Conservation (phyloP, 106 monocot species). For the Cymbidium sinense region DNA sequence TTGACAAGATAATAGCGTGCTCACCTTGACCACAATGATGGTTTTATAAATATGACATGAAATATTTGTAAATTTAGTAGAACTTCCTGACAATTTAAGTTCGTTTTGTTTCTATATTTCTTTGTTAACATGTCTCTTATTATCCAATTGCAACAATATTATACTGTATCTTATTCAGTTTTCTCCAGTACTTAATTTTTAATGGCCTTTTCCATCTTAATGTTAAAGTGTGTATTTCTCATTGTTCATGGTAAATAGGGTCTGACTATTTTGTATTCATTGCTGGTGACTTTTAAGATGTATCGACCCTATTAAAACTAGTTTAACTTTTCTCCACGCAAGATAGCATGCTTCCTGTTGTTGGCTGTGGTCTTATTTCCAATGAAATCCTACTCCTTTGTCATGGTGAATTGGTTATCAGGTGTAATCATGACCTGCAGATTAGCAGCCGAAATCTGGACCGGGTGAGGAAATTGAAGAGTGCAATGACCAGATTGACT, state of each 20-base stretch:
- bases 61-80: neutral
- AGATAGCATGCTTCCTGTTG: neutral
- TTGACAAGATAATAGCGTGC: neutral
- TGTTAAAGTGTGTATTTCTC: neutral
- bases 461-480: conserved; percentile 75
- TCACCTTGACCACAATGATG: neutral
- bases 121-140: neutral
- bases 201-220: neutral
- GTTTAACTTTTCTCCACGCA: neutral
- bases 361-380: neutral
- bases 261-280: neutral
- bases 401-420: neutral
- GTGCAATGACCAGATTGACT: conserved; percentile 83
- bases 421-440: conserved; percentile 25
- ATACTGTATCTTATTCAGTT: neutral
- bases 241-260: neutral
- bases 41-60: neutral
- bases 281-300: neutral
- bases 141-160: neutral
- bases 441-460: conserved; percentile 80
- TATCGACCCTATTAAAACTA: neutral
- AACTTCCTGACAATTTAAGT: too few relatives aligned
- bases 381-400: neutral
- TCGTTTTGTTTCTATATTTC: neutral
- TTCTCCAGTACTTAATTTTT: neutral